phyloP scores from a whole-genome alignment of 2,329 filamentous ascomycete species.

The Shiraia sp. region DNA sequence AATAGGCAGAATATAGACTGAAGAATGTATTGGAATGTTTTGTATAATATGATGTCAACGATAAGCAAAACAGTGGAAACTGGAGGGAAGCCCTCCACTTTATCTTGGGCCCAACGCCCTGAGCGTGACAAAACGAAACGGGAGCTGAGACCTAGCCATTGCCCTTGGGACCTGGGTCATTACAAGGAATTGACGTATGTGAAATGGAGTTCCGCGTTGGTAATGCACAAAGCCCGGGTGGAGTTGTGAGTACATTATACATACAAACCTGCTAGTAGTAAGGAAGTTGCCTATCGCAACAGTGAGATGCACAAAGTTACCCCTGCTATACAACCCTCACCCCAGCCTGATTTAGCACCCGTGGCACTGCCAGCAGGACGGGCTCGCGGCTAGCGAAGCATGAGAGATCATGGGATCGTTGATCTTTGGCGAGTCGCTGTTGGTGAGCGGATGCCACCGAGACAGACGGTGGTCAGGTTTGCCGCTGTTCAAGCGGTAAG shows the following conservation, averaged over 20 bases:
- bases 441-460: constrained; percentile 9
- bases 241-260: constrained; percentile 15
- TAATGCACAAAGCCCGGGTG: constrained; percentile 8
- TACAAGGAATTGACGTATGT: constrained; percentile 21
- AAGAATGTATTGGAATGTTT: neutral
- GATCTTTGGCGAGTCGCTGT: constrained; percentile 15
- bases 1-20: neutral
- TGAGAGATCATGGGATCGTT: constrained; percentile 22
- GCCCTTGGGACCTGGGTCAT: constrained; percentile 15
- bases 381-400: constrained; percentile 15
- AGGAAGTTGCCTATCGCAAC: constrained; percentile 15
- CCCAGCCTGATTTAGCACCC: constrained; percentile 9
- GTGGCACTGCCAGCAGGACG: constrained; percentile 24
- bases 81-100: constrained; percentile 18
- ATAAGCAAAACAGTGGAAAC: constrained; percentile 5
- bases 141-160: constrained; percentile 11
- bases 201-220: constrained; percentile 11
- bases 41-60: neutral
- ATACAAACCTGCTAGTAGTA: constrained; percentile 20
- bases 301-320: constrained; percentile 6
- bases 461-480: constrained; percentile 13
- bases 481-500: constrained; percentile 14
- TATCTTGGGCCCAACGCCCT: constrained; percentile 19
- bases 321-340: constrained; percentile 9
- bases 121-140: constrained; percentile 16